Base-by-base conservation (phyloP, 768 basidiomycete genomes). In the Leccinum olivaceopallidum region DNA sequence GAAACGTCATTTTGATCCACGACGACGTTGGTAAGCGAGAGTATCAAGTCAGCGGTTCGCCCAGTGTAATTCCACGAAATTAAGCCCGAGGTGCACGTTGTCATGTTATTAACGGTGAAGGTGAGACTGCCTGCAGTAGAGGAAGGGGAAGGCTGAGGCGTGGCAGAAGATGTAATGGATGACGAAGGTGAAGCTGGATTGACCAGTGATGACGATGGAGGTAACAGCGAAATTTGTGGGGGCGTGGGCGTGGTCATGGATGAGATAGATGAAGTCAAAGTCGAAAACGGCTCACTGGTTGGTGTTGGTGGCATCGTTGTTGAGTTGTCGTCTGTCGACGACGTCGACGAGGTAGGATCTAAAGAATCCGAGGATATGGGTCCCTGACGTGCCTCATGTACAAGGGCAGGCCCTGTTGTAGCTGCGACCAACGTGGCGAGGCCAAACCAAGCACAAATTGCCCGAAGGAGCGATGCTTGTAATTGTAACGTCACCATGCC, bases 21-120 rank as follows among this genome's bases (percentile, higher is more conserved):
- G 20, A 68, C 71, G 52, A 66, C n/a, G 59, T 83, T 80, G 53
- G 77, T 76, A 39, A 82, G 71, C 58, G 71, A 71, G n/a, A 84
- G 56, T 6, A 65, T 58, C 26, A 82, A 51, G 1, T 69, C 26
- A 8, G 47, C 61, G 18, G 67, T 37, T 5, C 75, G 64, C 18
- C 79, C 81, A 26, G 5, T 52, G 60, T 81, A 83, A 16, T 56
- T 50, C 83, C 83, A 84, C 24, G 65, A 62, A 61, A 81, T 68
- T 10, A 63, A 53, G 7, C 67, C 70, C 18, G 71, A 57, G 1
- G 63, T 63, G 63, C 80, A 81, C 30, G 78, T 73, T 12, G 64
- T 74, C 73, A 79, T 67, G 44, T 72, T 68, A 26, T 66, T 51
- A 26, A 75, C 59, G 44, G 59, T 53, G 42, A 78, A 69, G 18